Base-by-base conservation (phyloP, 352 stramenopile species). In the Phytophthora tubulina region DNA sequence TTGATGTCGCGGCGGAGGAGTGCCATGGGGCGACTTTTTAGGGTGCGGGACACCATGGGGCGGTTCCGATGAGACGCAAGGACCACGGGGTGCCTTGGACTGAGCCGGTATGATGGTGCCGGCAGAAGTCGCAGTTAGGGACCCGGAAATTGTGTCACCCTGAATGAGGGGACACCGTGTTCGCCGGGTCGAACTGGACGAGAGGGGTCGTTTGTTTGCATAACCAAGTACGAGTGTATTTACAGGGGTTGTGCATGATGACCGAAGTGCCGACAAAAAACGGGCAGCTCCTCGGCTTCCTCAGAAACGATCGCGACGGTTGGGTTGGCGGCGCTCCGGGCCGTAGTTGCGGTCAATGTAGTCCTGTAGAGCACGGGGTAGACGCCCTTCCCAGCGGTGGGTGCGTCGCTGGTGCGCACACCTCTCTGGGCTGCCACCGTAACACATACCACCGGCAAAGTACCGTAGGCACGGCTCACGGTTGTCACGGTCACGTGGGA, bases 401-500 rank as follows among this genome's bases (percentile, higher is more conserved):
- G 54, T 60, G 13, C 53, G 54, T 2, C n/a, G 36, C 1, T 60
- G 46, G 9, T 71, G 27, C 2, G 54, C 46, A 35, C 31, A 71
- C 1, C 31, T 10, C 4, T 66, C 38, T 3, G 30, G 0, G n/a
- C 45, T 64, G 1, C 53, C 53, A 11, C 53, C 53, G 11, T 70
- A 63, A 10, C 42, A 62, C 62, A 69, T 69, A 4, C 51, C 51
- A 6, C 62, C 51, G 6, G 10, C 51, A 0, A 59, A 8, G 45
- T 63, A 59, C 4, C 62, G 45, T 7, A 70, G 62, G 45, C 53
- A 59, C 0, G 44, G 53, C 15, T 70, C 63, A 10, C 63, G 42
- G 7, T 9, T 44, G 15, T 63, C 44, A 1, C 1, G 3, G 10
- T 59, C 53, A 1, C 53, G 21, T 2, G 44, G 35, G 46, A 63